Conservation (phyloP, 192 early-diverging fungal genomes). For the Podila horticola region DNA sequence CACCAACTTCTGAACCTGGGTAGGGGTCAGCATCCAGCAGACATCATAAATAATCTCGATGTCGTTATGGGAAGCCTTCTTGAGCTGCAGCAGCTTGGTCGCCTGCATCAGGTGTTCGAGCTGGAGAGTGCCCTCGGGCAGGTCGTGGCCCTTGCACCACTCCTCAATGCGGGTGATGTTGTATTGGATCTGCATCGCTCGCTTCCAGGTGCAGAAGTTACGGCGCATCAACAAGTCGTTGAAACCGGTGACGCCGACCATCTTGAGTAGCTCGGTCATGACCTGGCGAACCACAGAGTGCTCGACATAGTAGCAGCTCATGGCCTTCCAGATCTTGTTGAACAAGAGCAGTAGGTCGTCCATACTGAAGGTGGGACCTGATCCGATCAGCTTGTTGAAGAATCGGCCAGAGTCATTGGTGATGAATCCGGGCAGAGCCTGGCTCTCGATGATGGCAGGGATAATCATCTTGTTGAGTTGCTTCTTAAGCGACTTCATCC, state of each 20-base stretch:
- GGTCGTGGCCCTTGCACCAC: constrained; percentile 98
- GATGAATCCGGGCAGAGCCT: constrained; percentile 94
- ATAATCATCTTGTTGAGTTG: constrained; percentile 94
- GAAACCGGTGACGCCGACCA: constrained; percentile 96
- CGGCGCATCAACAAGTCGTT: constrained; percentile 98
- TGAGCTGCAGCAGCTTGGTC: constrained; percentile 96
- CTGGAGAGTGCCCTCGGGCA: constrained; percentile 90
- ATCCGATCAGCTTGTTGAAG: constrained; percentile 87
- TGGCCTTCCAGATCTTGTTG: constrained; percentile 92
- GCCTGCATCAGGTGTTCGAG: constrained; percentile 96
- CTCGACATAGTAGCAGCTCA: constrained; percentile 99
- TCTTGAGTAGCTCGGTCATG: constrained; percentile 92
- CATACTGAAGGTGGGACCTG: constrained; percentile 87
- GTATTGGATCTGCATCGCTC: constrained; percentile 99
- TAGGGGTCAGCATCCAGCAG: constrained; percentile 94
- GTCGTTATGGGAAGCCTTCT: constrained; percentile 85
- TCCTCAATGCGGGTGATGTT: constrained; percentile 97
- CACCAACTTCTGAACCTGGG: constrained; percentile 98
- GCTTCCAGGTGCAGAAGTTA: constrained; percentile 99
- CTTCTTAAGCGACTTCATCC: constrained; percentile 99
- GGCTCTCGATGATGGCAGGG: constrained; percentile 95
- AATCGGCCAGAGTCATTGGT: constrained; percentile 91
- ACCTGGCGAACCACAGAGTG: constrained; percentile 93
- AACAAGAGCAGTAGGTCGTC: constrained; percentile 96
- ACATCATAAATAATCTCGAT: constrained; percentile 99